Evolutionary conservation across 768 basidiomycete genomes (phyloP).

Genomic region (Coprinellus aureogranulatus): DNA sequence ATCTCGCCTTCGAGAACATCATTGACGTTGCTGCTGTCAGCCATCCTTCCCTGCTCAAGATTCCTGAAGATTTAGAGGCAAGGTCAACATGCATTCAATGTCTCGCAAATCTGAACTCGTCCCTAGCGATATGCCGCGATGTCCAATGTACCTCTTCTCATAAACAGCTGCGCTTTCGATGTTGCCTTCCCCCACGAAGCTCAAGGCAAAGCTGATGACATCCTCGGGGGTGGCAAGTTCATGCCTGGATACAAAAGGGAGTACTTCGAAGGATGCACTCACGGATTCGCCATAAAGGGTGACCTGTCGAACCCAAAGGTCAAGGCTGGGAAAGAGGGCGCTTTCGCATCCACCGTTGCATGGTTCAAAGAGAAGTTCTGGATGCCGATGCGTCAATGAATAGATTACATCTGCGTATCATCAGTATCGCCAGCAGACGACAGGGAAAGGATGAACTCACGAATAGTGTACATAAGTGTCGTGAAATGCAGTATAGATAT

Average conservation of each 20-base stretch:
- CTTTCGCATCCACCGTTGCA: conserved; percentile 56
- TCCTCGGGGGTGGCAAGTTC: conserved; percentile 47
- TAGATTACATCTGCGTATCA: no score
- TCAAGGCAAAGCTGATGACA: conserved; percentile 44
- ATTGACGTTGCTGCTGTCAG: conserved; percentile 48
- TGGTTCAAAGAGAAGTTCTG: conserved; percentile 45
- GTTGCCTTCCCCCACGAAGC: conserved; percentile 46
- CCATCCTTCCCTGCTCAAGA: conserved; percentile 62
- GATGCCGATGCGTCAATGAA: not conserved
- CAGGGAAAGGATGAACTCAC: not conserved
- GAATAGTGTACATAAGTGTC: not conserved
- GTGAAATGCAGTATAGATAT: not conserved
- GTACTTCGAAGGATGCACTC: conserved; percentile 46
- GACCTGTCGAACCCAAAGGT: conserved; percentile 48
- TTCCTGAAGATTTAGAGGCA: conserved; percentile 64
- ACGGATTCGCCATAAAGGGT: conserved; percentile 55
- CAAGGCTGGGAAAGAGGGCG: conserved; percentile 63
- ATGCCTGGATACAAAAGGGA: conserved; percentile 49
- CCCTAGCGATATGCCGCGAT: conserved; percentile 44
- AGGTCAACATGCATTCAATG: not conserved
- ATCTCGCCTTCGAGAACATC: conserved; percentile 56
- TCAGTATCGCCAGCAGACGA: not conserved
- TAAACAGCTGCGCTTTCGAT: conserved; percentile 64
- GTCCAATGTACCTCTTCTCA: conserved; percentile 58
- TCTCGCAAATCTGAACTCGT: no score